Conservation (phyloP, 2,329 filamentous ascomycete genomes). For the Ambrosiella beaveri region DNA sequence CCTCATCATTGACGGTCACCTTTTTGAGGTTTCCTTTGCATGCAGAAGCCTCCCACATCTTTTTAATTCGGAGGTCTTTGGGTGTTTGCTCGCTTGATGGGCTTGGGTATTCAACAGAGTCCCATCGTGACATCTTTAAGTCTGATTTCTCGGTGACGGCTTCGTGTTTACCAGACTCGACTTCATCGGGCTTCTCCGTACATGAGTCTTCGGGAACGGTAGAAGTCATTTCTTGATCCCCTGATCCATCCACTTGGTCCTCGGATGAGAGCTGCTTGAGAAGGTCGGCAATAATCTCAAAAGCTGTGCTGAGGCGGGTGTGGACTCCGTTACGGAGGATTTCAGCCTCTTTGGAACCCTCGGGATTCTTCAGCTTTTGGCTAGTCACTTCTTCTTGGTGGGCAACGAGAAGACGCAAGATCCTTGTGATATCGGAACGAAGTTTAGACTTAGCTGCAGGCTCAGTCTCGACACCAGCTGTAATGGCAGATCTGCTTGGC, state of each 20-base stretch:
- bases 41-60: conserved; percentile 1
- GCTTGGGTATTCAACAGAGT: no score
- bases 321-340: conserved; percentile 3
- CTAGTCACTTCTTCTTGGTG: conserved; percentile 8
- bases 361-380: not conserved
- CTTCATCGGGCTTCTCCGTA: not conserved
- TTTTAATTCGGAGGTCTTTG: not conserved
- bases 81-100: no score
- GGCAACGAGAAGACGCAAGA: conserved; percentile 6
- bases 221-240: not conserved
- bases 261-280: conserved; percentile 1
- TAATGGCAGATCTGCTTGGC: not conserved
- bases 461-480: conserved; percentile 10
- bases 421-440: conserved; percentile 12
- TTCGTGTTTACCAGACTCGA: no score
- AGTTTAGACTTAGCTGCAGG: conserved; percentile 11
- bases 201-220: not conserved
- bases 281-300: conserved; percentile 5
- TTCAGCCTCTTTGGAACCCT: conserved; percentile 3
- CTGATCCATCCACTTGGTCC: not conserved
- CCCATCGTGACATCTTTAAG: no score
- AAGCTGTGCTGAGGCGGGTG: not conserved
- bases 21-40: conserved; percentile 5
- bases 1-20: conserved; percentile 1
- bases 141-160: no score